Percentiles rank a stretch among this genome's conserved stretches.
These are phyloP conservation scores for Neohortaea acidophila DNA, from an alignment of 495 filamentous ascomycete species.

Conservation along the genomic window DNA sequence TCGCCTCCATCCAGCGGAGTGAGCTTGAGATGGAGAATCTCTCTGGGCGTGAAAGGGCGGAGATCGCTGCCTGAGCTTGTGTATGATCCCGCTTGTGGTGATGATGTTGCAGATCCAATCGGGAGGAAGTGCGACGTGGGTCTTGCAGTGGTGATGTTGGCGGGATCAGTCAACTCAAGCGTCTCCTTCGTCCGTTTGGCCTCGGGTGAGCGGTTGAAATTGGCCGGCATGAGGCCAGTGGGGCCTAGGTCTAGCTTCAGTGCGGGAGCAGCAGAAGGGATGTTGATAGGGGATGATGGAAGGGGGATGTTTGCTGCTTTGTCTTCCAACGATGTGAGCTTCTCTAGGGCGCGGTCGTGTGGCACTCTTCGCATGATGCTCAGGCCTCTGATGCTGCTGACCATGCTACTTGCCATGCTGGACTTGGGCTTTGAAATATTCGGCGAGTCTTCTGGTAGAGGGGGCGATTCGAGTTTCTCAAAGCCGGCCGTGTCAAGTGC, in stretches of 20 bases:
- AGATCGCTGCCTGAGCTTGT: too few species aligned
- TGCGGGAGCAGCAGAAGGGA: constrained; percentile 6
- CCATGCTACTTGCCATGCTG: constrained; percentile 9
- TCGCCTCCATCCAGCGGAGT: background rate
- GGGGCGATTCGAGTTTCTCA: too few species aligned
- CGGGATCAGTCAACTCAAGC: background rate
- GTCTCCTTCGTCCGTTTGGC: background rate
- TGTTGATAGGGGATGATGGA: constrained; percentile 8
- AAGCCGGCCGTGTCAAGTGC: too few species aligned
- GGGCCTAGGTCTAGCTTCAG: constrained; percentile 7
- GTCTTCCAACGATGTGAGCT: background rate
- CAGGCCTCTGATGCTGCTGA: constrained; percentile 5
- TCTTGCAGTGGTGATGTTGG: background rate
- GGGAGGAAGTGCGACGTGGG: background rate
- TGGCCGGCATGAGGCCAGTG: constrained; percentile 1
- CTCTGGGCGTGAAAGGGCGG: background rate
- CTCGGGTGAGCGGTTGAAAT: background rate
- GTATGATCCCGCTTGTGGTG: too few species aligned
- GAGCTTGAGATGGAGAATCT: background rate
- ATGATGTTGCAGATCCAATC: background rate
- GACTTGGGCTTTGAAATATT: too few species aligned
- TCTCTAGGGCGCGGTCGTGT: background rate
- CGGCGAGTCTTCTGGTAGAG: too few species aligned
- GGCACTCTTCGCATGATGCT: constrained; percentile 1
- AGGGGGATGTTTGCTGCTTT: background rate